phyloP scores from a whole-genome alignment of 2,329 filamentous ascomycete species.

The Talaromyces atroroseus region DNA sequence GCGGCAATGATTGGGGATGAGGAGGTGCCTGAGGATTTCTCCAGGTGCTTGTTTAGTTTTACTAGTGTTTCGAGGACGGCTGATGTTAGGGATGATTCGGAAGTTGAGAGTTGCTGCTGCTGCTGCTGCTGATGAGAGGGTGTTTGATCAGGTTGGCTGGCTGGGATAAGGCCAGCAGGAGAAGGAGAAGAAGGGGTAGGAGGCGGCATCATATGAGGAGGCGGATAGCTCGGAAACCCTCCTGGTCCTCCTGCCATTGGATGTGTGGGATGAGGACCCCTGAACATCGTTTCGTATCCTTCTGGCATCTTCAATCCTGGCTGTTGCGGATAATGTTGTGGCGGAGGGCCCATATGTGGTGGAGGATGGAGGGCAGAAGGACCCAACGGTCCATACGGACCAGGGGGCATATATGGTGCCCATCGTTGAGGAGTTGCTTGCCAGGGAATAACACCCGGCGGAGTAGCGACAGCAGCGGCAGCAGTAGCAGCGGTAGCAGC shows the following conservation, averaged over 20 bases:
- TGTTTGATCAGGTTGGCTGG: not conserved
- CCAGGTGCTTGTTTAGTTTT: slow-evolving; percentile 34
- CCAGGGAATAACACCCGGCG: slow-evolving; percentile 4
- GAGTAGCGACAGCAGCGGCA: not conserved
- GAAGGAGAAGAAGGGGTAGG: slow-evolving; percentile 1
- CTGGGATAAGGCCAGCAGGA: not conserved
- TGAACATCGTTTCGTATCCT: slow-evolving; percentile 37
- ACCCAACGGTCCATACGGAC: not conserved
- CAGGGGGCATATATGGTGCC: slow-evolving; percentile 1
- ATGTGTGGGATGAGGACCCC: slow-evolving; percentile 15
- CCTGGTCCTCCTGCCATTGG: not conserved
- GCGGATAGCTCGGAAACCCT: slow-evolving; percentile 8
- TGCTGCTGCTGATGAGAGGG: slow-evolving; percentile 15
- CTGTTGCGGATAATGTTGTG: slow-evolving; percentile 13
- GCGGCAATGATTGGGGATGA: slow-evolving; percentile 21
- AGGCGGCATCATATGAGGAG: slow-evolving; percentile 8
- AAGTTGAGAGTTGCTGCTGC: not conserved
- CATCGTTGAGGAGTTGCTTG: slow-evolving; percentile 8
- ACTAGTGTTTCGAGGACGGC: slow-evolving; percentile 33
- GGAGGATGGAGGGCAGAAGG: not conserved
- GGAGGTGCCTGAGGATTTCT: slow-evolving; percentile 19
- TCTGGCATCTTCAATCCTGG: slow-evolving; percentile 29
- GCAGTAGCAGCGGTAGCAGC: slow-evolving; percentile 11
- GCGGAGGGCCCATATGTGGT: slow-evolving; percentile 5
- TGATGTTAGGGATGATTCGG: slow-evolving; percentile 20